Base-by-base conservation (phyloP, 768 basidiomycete species). In the Guyanaporus albipodus region DNA sequence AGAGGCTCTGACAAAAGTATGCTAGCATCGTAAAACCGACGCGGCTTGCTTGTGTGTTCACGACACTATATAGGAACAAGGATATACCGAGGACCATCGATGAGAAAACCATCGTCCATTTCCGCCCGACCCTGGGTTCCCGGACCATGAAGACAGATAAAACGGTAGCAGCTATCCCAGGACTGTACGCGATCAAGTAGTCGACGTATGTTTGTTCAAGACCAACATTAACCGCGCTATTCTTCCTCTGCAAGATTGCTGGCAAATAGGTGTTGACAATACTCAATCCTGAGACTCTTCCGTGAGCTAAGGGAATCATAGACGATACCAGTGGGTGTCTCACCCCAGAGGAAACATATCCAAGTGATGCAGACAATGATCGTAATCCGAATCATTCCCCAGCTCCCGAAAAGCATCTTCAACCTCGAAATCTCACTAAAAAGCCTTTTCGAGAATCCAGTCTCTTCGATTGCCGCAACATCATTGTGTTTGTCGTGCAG, bases 91-190 rank as follows among this genome's bases (percentile, higher is more conserved):
- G 32, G 12, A 34, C 8, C 28, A 55, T 23, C 1, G 54, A 55
- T 17, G 53, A 56, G 17, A 47, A 18, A 9, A 55, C 48, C 24
- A 55, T 36, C 6, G 53, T 55, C 53, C 45, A 56, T 38, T 55
- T 56, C 15, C 48, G 38, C 18, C 54, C 54, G 24, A 57, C 24
- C 7, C 22, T 12, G 4, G 56, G 47, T 3, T 38, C 38, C 10
- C 54, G 54, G n/a, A 57, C 42, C 50, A 56, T 38, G 5, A 57
- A 21, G 8, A 52, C 24, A 5, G 44, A 29, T 11, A 55, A 19
- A 15, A 38, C 7, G 22, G 31, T 31, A 0, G 41, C 53, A 9
- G 4, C 35, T 10, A 57, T 23, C 8, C 46, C 53, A 0, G 55
- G 49, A 9, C 28, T 18, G 12, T 41, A 46, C 7, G 38, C 17